Percentiles rank a stretch among this genome's conserved stretches.
Conservation (phyloP, 371 early-diverging fungal species). For the Mucor racemosus region DNA sequence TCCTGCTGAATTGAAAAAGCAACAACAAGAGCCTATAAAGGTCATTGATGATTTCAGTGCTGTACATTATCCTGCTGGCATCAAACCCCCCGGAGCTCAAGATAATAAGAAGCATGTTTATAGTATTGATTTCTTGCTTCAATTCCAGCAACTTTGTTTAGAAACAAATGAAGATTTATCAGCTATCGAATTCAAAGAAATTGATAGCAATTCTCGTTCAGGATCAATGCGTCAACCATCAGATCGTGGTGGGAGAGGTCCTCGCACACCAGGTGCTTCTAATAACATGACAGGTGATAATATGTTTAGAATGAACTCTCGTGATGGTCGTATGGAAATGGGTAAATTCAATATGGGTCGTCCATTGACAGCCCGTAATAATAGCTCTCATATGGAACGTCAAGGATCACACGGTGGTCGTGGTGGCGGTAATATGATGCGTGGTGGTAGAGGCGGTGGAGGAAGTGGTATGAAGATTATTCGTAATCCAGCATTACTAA, state of each 20-base stretch:
- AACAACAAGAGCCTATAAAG: slow-evolving; percentile 3
- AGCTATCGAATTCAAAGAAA: slow-evolving; percentile 36
- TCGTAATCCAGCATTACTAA: slow-evolving; percentile 42
- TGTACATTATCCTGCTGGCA: slow-evolving; percentile 46
- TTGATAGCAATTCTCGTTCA: slow-evolving; percentile 18
- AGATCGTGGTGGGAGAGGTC: slow-evolving; percentile 53
- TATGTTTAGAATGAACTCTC: slow-evolving; percentile 51
- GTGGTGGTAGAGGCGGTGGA: slow-evolving; percentile 49
- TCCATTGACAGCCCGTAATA: slow-evolving; percentile 51
- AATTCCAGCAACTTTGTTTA: slow-evolving; percentile 71
- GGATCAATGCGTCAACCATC: slow-evolving; percentile 51
- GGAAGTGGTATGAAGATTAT: slow-evolving; percentile 37
- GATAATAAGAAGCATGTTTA: slow-evolving; percentile 54
- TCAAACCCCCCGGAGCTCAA: slow-evolving; percentile 31
- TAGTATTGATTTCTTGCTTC: slow-evolving; percentile 76
- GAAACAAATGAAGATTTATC: slow-evolving; percentile 72
- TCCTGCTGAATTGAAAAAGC: slow-evolving; percentile 19
- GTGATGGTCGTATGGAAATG: slow-evolving; percentile 52
- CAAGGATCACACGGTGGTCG: slow-evolving; percentile 37
- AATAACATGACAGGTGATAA: slow-evolving; percentile 41
- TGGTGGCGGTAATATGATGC: slow-evolving; percentile 26
- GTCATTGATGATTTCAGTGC: slow-evolving; percentile 40
- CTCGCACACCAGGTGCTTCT: slow-evolving; percentile 41
- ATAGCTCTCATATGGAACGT: slow-evolving; percentile 49
- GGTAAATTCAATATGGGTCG: slow-evolving; percentile 57